A percentile compares a stretch with the other conserved stretches of the same genome.
Evolutionary conservation across 2,329 filamentous ascomycete species (phyloP).

Genomic region (Chrysosporium keratinophilum): DNA sequence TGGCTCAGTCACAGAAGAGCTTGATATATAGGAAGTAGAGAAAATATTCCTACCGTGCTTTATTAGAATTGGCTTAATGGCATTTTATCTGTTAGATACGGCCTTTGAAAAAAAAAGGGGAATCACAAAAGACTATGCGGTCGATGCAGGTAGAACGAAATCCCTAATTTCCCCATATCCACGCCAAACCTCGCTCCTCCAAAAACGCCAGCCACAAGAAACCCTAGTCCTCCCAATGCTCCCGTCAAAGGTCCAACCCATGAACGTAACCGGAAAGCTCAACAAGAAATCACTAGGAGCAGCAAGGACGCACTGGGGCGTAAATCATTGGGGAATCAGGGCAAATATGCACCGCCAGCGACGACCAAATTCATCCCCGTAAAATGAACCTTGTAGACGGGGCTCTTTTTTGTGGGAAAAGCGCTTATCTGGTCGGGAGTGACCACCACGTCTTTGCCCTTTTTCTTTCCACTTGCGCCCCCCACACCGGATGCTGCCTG

Average conservation of each 20-base stretch:
- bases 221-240: neutral
- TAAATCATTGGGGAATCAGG: constrained; percentile 23
- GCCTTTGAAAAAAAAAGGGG: neutral
- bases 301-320: neutral
- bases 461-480: constrained; percentile 47
- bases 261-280: neutral
- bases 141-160: neutral
- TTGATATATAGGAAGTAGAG: neutral
- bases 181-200: neutral
- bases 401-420: constrained; percentile 92
- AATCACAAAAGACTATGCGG: neutral
- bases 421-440: constrained; percentile 89
- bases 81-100: neutral
- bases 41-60: neutral
- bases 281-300: neutral
- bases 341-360: constrained; percentile 63
- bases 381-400: constrained; percentile 85
- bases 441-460: constrained; percentile 79
- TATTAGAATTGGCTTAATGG: neutral
- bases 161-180: neutral
- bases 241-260: neutral
- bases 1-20: neutral
- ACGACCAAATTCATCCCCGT: constrained; percentile 92
- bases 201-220: neutral
- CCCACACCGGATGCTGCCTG: constrained; percentile 32